Evolutionary conservation across 805 yeast genomes (phyloP), one percentile per base, ranked within the genome.

Genomic region (Saccharomycopsis olivae): DNA sequence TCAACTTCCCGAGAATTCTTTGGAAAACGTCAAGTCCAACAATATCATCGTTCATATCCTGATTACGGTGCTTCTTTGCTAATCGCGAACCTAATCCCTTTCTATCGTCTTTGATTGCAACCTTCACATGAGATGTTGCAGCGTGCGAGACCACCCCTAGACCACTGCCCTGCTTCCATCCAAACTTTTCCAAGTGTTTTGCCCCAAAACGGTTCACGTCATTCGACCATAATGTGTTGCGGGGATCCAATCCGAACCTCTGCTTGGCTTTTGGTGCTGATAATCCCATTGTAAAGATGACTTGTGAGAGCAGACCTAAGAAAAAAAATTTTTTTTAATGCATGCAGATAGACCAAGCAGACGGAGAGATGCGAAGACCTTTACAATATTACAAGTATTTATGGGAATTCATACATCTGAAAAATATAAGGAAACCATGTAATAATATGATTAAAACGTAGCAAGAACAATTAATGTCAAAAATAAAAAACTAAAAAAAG

Each of bases 1-100:
- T 89, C 47, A 89, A 68, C 55, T 87, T 72, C 9, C 96, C 96
- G 47, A 89, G 64, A 34, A 89, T 72, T 50, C 94, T 70, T 62
- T 89, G 98, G 56, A 92, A 89, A 3, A 81, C 95, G 57, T 92
- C 97, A 31, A 89, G 66, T 3, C 96, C 96, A 9, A 87, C 82
- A 49, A 89, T 78, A 49, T 85, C 94, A 43, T 85, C 94, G 48
- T 75, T 71, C 50, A 79, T 86, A 51, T 74, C 84, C 49, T 79
- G 92, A 33, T 64, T 70, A 49, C 73, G 71, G 31, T 65, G 66
- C 40, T 69, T 68, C 51, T 69, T 68, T 10, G 75, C 73, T 32
- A 79, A 62, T 48, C 73, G 76, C n/a, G 94, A 83, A n/a, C 98
- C 98, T 5, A 89, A 65, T 0, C 98, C 98, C 2, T 74, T 59